phyloP scores from a whole-genome alignment of 768 basidiomycete genomes.

The Austroboletus eburneus region DNA sequence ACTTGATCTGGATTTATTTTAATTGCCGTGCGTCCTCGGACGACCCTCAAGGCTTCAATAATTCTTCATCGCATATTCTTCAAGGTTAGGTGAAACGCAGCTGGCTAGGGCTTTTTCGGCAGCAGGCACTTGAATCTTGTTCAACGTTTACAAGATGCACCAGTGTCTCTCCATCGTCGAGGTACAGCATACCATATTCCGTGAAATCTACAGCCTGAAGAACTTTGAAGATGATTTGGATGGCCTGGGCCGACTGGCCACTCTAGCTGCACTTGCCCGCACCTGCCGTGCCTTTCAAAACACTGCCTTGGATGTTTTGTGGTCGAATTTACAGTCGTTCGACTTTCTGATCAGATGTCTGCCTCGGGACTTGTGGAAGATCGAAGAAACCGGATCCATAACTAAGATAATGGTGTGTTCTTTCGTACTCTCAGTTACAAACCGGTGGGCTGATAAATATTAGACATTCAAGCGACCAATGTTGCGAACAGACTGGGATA shows the following conservation, averaged over 20 bases:
- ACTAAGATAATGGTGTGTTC: neutral
- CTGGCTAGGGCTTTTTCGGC: too few species aligned
- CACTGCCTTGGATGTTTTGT: conserved; percentile 23
- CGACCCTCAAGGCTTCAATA: too few species aligned
- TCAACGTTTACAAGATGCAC: conserved; percentile 25
- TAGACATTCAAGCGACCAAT: conserved; percentile 25
- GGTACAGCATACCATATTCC: conserved; percentile 23
- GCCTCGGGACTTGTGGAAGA: conserved; percentile 27
- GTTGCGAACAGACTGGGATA: conserved; percentile 25
- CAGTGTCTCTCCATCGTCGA: conserved; percentile 25
- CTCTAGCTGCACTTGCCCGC: conserved; percentile 23
- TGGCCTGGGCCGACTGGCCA: conserved; percentile 3
- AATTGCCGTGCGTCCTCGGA: too few species aligned
- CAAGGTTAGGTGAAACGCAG: too few species aligned
- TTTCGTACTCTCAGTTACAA: too few species aligned
- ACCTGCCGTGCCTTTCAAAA: conserved; percentile 22
- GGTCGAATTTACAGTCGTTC: conserved; percentile 20
- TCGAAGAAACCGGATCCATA: too few species aligned
- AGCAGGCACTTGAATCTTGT: too few species aligned
- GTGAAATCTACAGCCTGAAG: conserved; percentile 9
- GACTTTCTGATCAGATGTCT: conserved; percentile 20
- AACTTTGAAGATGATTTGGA: neutral
- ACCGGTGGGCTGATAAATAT: conserved; percentile 1
- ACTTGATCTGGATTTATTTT: too few species aligned
- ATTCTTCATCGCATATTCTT: too few species aligned